phyloP scores from a whole-genome alignment of 257 asterid genomes.

The Avicennia marina region DNA sequence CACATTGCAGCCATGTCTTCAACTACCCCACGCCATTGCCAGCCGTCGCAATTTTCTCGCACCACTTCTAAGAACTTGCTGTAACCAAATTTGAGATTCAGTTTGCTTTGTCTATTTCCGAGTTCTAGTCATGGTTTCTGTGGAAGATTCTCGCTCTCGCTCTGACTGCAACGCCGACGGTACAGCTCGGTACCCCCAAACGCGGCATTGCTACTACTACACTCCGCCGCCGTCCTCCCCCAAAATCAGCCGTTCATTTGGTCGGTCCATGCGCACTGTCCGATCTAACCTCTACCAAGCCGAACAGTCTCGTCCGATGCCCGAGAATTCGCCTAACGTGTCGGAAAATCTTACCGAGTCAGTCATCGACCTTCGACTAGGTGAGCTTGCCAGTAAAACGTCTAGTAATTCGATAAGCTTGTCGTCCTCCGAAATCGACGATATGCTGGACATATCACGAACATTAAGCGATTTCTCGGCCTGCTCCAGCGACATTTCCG shows the following conservation, averaged over 20 bases:
- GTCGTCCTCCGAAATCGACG: constrained; percentile 30
- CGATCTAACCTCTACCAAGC: constrained; percentile 51
- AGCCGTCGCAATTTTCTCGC: not conserved
- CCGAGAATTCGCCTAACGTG: constrained; percentile 21
- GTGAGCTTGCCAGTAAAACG: constrained; percentile 53
- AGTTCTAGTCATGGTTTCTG: constrained; percentile 40
- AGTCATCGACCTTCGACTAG: constrained; percentile 61
- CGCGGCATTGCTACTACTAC: constrained; percentile 49
- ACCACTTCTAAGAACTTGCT: not conserved
- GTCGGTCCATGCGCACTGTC: constrained; percentile 57
- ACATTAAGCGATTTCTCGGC: constrained; percentile 79
- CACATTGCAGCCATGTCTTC: no score
- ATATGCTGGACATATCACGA: constrained; percentile 49
- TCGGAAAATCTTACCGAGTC: constrained; percentile 68
- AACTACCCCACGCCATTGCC: no score
- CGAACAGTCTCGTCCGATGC: constrained; percentile 25
- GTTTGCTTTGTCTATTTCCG: not conserved
- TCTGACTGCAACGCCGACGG: constrained; percentile 43
- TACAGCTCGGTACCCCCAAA: constrained; percentile 27
- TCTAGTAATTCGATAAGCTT: constrained; percentile 22
- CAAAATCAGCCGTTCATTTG: constrained; percentile 48
- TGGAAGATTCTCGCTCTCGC: constrained; percentile 43
- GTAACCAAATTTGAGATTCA: not conserved
- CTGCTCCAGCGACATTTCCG: constrained; percentile 86
- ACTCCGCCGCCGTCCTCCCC: constrained; percentile 64